Percentiles rank a stretch among this genome's conserved stretches.
phyloP scores from a whole-genome alignment of 495 filamentous ascomycete species.

The Trypethelium eluteriae region DNA sequence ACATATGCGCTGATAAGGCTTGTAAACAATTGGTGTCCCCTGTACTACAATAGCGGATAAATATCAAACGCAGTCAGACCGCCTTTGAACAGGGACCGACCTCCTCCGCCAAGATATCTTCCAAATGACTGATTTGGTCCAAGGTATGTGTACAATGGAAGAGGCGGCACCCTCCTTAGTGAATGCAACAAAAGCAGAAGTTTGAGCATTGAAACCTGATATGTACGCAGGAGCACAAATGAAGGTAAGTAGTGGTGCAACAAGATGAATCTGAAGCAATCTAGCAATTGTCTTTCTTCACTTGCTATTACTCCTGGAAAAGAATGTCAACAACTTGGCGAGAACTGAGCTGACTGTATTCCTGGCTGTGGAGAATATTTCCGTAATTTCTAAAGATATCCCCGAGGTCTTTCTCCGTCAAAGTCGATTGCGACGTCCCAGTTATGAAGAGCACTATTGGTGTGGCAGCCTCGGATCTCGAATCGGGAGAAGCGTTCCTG shows the following conservation, averaged over 20 bases:
- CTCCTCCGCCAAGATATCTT: not conserved
- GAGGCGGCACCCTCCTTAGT: not conserved
- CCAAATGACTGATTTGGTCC: not conserved
- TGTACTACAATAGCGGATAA: not conserved
- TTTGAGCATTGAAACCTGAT: not conserved
- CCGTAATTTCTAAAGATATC: not conserved
- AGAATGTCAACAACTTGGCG: conserved; percentile 5
- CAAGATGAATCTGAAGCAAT: not conserved
- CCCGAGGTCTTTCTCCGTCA: conserved; percentile 1
- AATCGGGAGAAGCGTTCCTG: not conserved
- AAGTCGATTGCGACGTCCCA: not conserved
- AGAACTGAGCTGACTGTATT: not conserved
- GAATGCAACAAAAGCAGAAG: not conserved
- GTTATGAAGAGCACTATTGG: conserved; percentile 1
- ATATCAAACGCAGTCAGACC: not conserved
- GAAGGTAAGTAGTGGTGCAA: not conserved
- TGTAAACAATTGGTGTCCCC: not conserved
- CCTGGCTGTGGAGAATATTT: conserved; percentile 2
- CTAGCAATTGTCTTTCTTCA: not conserved
- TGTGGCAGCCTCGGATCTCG: not conserved
- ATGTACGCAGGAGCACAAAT: not conserved
- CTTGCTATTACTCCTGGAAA: not conserved
- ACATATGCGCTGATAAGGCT: not conserved
- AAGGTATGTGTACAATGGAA: not conserved
- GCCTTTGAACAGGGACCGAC: not conserved